Base-by-base conservation (phyloP, 768 basidiomycete genomes). In the Chalciporus piperatus region DNA sequence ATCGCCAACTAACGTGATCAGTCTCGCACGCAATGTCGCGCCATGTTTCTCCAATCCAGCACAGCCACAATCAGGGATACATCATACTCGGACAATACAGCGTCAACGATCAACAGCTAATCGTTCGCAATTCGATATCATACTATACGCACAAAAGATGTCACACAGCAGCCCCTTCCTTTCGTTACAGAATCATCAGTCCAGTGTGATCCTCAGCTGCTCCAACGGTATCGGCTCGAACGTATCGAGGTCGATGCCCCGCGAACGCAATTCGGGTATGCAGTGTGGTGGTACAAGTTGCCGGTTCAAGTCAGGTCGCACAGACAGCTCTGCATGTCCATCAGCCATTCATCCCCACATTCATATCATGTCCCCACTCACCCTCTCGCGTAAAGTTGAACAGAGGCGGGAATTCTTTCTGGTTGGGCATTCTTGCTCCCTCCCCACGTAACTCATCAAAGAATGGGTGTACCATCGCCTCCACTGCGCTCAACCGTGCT, bases 141-240 rank as follows among this genome's bases (percentile, higher is more conserved):
- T 68, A 67, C 62, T 60, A 69, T 67, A 66, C 66, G 62, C 67
- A 64, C 61, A 64, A 45, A 64, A 70, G 64, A 68, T 67, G 66
- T 38, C 55, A 54, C 57, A 49, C 55, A 45, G 6, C 52, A 27
- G 20, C 51, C 27, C 58, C 45, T 64, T 66, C 64, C 50, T 61
- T 62, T 67, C 59, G 50, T 56, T 47, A 54, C 53, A 47, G 55
- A 58, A 63, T 61, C 66, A 70, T 87, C 78, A 93, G 72, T 98
- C 94, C 74, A 98, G 81, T 71, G 87, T 84, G 73, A 98, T 92
- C 78, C 86, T 85, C 75, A 98, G 74, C 72, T 97, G 86, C 69
- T 98, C 95, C 71, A 94, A 77, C 71, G 96, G 94, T 87, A 98
- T 96, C 71, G 97, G 97, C 71, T 87, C 88, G 76, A 98, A 98